These are phyloP conservation scores for Trichoderma hamatum DNA, from an alignment of 2,329 filamentous ascomycete genomes.

Conservation along the genomic window DNA sequence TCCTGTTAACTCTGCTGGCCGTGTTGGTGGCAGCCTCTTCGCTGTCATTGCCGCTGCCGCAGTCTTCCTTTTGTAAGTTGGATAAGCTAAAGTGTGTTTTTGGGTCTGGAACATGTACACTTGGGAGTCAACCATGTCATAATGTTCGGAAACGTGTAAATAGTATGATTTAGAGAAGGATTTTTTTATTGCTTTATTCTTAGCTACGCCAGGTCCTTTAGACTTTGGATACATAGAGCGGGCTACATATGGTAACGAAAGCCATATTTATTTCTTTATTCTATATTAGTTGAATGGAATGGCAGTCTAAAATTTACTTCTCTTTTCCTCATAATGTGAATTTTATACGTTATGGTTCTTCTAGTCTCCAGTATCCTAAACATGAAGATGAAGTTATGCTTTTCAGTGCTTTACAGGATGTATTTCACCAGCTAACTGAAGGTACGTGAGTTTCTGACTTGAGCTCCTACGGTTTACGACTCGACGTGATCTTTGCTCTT, in stretches of 20 bases:
- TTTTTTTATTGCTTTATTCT: constrained; percentile 23
- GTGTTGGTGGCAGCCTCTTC: constrained; percentile 36
- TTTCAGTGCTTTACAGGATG: too few species aligned
- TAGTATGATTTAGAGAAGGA: constrained; percentile 25
- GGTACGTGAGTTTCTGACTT: not conserved
- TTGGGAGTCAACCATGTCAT: constrained; percentile 19
- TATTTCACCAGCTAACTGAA: not conserved
- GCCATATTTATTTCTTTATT: constrained; percentile 26
- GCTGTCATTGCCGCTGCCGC: constrained; percentile 40
- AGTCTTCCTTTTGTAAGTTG: constrained; percentile 41
- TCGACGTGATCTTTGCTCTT: not conserved
- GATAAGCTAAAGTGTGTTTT: constrained; percentile 25
- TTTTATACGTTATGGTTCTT: not conserved
- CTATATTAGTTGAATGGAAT: constrained; percentile 25
- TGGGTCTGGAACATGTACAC: constrained; percentile 17
- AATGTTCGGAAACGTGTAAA: constrained; percentile 24
- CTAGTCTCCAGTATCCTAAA: too few species aligned
- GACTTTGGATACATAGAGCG: constrained; percentile 14
- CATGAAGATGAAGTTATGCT: too few species aligned
- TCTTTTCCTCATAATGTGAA: not conserved
- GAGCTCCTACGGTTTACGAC: not conserved
- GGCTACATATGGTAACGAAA: constrained; percentile 20
- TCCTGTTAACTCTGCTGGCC: constrained; percentile 37
- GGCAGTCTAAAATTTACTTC: constrained; percentile 10
- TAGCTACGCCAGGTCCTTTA: constrained; percentile 18